These are phyloP conservation scores for Neonectria sp. DNA, from an alignment of 2,329 filamentous ascomycete species.

Conservation along the genomic window DNA sequence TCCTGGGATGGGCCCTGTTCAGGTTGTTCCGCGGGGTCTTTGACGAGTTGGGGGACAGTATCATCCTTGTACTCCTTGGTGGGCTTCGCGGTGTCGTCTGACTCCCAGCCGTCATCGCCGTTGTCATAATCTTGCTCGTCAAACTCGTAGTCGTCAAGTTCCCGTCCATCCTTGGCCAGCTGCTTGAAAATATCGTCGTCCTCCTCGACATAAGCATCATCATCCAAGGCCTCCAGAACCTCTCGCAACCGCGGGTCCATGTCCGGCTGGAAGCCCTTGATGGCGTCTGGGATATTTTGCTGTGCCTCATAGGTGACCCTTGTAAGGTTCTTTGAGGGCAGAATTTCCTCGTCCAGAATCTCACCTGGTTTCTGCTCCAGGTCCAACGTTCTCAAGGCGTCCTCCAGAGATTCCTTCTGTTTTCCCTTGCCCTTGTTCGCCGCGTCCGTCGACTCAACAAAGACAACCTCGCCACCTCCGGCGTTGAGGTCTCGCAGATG, in stretches of 20 bases:
- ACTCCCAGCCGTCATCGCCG: constrained; percentile 91
- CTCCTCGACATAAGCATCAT: constrained; percentile 93
- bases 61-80: constrained; percentile 68
- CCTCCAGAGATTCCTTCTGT: constrained; percentile 84
- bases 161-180: constrained; percentile 77
- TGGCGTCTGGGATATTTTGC: constrained; percentile 91
- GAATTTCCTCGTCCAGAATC: constrained; percentile 80
- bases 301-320: constrained; percentile 90
- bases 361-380: constrained; percentile 68
- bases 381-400: constrained; percentile 79
- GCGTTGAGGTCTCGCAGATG: constrained; percentile 91
- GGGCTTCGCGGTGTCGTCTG: constrained; percentile 91
- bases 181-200: constrained; percentile 89
- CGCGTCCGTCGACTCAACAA: constrained; percentile 80
- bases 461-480: constrained; percentile 83
- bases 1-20: constrained; percentile 79
- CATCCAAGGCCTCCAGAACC: constrained; percentile 92
- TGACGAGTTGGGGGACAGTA: constrained; percentile 64
- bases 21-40: constrained; percentile 60
- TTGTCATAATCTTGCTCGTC: constrained; percentile 74
- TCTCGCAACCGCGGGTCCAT: constrained; percentile 96
- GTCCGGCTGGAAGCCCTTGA: constrained; percentile 95
- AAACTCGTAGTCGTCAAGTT: constrained; percentile 86
- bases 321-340: constrained; percentile 85
- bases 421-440: constrained; percentile 80